A percentile compares a stretch with the other conserved stretches of the same genome.
Evolutionary conservation across 352 stramenopile species (phyloP).

Genomic region (Globisporangium acanthophoron): DNA sequence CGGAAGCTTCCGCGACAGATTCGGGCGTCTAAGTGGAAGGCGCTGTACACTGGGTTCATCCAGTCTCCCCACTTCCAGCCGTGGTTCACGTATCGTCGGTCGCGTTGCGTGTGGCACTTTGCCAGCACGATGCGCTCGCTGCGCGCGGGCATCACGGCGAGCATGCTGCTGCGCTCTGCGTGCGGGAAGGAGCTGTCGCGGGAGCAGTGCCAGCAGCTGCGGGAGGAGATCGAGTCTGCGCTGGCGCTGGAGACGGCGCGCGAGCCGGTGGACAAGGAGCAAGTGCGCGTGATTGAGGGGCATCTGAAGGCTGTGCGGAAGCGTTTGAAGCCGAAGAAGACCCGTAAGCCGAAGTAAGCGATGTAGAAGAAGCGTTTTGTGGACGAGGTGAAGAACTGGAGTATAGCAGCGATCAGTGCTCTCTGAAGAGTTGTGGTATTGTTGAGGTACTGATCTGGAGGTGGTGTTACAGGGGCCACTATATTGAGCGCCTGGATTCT

Average conservation of each 20-base stretch:
- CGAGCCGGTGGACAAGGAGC: conserved; percentile 28
- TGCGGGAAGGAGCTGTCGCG: conserved; percentile 37
- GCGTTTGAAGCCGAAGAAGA: conserved; percentile 14
- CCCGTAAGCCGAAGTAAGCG: conserved; percentile 2
- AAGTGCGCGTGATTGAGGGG: conserved; percentile 38
- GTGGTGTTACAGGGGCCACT: not conserved
- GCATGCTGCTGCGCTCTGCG: conserved; percentile 31
- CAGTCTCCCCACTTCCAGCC: conserved; percentile 66
- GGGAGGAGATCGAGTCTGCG: conserved; percentile 40
- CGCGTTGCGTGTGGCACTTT: conserved; percentile 68
- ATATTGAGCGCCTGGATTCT: not conserved
- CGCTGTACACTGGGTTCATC: conserved; percentile 69
- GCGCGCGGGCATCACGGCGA: conserved; percentile 34
- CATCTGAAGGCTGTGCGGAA: conserved; percentile 44
- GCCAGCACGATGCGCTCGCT: conserved; percentile 46
- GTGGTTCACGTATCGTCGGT: conserved; percentile 68
- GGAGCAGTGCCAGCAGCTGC: conserved; percentile 39
- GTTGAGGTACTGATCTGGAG: not conserved
- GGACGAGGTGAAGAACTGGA: too few species aligned
- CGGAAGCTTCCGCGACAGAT: conserved; percentile 54
- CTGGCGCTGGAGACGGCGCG: conserved; percentile 29
- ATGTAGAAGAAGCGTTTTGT: too few species aligned
- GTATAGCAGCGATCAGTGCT: too few species aligned
- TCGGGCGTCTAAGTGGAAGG: conserved; percentile 57
- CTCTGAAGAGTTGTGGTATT: too few species aligned